These are phyloP conservation scores for Xerocomus amazonicus DNA, from an alignment of 1,284 basidiomycete genomes.

Conservation along the genomic window DNA sequence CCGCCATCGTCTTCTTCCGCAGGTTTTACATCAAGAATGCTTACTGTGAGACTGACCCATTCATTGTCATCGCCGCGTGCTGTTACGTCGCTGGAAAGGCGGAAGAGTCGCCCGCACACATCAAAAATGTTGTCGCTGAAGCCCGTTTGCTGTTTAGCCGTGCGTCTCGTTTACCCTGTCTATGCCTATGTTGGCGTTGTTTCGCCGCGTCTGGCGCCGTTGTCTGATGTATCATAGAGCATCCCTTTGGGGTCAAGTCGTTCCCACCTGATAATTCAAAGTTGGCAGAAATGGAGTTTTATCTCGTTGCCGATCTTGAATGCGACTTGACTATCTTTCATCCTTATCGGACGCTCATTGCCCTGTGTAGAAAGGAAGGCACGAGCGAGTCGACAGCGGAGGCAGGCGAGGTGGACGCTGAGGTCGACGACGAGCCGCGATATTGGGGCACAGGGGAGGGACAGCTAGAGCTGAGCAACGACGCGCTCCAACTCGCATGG, in stretches of 20 bases:
- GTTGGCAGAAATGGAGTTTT: constrained; percentile 98
- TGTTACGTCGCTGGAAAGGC: constrained; percentile 96
- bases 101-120: constrained; percentile 92
- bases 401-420: constrained; percentile 59
- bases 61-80: constrained; percentile 89
- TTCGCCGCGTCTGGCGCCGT: background rate
- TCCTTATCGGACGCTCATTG: constrained; percentile 84
- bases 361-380: constrained; percentile 62
- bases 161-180: constrained; percentile 37
- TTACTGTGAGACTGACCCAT: constrained; percentile 93
- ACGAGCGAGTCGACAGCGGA: constrained; percentile 45
- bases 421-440: constrained; percentile 56
- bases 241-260: constrained; percentile 66
- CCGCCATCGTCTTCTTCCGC: constrained; percentile 90
- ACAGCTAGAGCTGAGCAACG: constrained; percentile 62
- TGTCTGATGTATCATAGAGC: constrained; percentile 35
- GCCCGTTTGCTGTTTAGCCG: constrained; percentile 76
- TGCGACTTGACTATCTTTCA: constrained; percentile 94
- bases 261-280: constrained; percentile 88
- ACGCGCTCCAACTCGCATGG: constrained; percentile 76
- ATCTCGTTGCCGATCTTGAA: constrained; percentile 93
- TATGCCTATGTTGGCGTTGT: background rate
- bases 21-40: constrained; percentile 94
- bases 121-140: constrained; percentile 89
- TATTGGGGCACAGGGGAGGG: constrained; percentile 76